phyloP scores from a whole-genome alignment of 2,329 filamentous ascomycete genomes.

The Nothophoma quercina region DNA sequence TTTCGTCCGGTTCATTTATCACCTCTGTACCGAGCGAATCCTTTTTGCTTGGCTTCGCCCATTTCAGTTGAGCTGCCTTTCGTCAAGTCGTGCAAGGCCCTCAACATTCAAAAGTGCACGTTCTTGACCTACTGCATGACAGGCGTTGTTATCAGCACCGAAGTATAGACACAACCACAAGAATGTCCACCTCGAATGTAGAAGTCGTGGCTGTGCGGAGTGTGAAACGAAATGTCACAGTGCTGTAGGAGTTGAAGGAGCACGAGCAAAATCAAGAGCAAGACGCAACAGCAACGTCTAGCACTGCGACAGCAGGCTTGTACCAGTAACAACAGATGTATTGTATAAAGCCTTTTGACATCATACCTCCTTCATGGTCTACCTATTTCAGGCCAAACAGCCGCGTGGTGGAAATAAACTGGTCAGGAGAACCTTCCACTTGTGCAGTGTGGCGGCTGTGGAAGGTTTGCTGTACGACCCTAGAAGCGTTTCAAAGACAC shows the following conservation, averaged over 20 bases:
- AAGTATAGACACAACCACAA: no score
- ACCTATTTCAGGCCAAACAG: slow-evolving; percentile 6
- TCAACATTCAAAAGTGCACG: not conserved
- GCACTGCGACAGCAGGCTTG: slow-evolving; percentile 2
- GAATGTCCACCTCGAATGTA: not conserved
- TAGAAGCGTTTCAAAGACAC: slow-evolving; percentile 38
- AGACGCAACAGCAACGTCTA: not conserved
- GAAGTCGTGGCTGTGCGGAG: not conserved
- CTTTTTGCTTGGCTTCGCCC: not conserved
- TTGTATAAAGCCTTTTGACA: not conserved
- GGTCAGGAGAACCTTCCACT: slow-evolving; percentile 12
- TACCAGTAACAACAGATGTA: not conserved
- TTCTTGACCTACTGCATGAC: not conserved
- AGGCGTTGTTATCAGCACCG: no score
- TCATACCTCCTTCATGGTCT: not conserved
- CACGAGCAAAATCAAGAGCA: slow-evolving; percentile 5
- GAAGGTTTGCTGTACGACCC: slow-evolving; percentile 18
- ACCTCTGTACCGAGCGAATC: not conserved
- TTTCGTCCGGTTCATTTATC: not conserved
- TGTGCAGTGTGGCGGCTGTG: slow-evolving; percentile 11
- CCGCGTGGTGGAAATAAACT: not conserved
- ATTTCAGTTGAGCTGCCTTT: not conserved
- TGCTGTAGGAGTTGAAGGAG: slow-evolving; percentile 7
- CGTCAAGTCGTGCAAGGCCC: not conserved
- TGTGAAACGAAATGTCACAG: slow-evolving; percentile 12